Percentiles rank a stretch among this genome's conserved stretches.
Evolutionary conservation across 306 rosid genomes (phyloP).

Genomic region (Mimosa pudica): DNA sequence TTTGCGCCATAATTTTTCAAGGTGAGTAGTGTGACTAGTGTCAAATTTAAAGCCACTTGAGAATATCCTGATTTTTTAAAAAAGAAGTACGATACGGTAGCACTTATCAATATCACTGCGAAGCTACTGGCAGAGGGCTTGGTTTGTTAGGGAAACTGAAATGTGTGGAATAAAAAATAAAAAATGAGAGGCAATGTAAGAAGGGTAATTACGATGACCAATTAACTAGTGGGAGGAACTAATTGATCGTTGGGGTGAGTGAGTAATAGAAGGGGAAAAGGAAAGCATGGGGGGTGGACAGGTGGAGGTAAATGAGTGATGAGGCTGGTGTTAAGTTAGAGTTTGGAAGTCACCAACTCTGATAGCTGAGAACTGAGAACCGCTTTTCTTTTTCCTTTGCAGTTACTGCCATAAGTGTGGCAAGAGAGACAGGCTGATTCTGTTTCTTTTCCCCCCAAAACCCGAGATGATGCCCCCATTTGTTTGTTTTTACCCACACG

Average conservation of each 20-base stretch:
- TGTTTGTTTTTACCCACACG: constrained; percentile 63
- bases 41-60: too few species aligned
- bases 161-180: too few species aligned
- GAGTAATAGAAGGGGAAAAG: background rate
- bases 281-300: background rate
- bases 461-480: constrained; percentile 36
- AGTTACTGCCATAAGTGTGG: constrained; percentile 22
- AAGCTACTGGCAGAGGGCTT: too few species aligned
- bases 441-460: constrained; percentile 35
- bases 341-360: background rate
- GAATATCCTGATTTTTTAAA: too few species aligned
- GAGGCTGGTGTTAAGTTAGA: background rate
- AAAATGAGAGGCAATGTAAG: background rate
- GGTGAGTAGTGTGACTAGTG: too few species aligned
- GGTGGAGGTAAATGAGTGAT: background rate
- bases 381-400: background rate
- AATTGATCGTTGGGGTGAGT: background rate
- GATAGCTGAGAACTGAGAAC: background rate
- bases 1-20: too few species aligned
- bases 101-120: too few species aligned
- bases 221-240: too few species aligned
- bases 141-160: too few species aligned
- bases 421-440: constrained; percentile 43
- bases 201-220: background rate
- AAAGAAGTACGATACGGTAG: too few species aligned